phyloP scores from a whole-genome alignment of 441 rosid species.

The Pelargonium fulgidum region DNA sequence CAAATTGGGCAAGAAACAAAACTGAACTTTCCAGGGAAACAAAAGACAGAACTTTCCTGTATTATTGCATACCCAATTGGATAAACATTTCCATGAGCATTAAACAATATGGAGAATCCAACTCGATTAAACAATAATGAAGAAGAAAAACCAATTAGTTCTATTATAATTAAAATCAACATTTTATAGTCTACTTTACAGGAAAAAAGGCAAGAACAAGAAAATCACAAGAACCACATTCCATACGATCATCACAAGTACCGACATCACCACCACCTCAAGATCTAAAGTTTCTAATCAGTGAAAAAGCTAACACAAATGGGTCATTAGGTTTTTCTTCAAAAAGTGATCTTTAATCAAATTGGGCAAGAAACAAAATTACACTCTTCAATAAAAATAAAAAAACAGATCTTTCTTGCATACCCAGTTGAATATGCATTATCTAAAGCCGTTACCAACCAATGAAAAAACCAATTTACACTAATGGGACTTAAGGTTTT shows the following conservation, averaged over 20 bases:
- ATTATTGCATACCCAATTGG: background rate
- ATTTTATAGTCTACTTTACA: too few species aligned
- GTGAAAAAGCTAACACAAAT: background rate
- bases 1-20: slow-evolving; percentile 7
- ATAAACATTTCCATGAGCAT: slow-evolving; percentile 4
- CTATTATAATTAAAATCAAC: too few species aligned
- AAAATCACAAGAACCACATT: too few species aligned
- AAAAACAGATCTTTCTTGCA: background rate
- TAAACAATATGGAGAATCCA: slow-evolving; percentile 51
- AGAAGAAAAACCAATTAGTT: slow-evolving; percentile 15
- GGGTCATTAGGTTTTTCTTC: slow-evolving; percentile 1
- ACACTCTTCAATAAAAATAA: too few species aligned
- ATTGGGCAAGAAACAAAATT: background rate
- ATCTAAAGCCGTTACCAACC: background rate
- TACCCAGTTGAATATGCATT: background rate
- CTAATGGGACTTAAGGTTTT: background rate
- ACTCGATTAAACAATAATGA: slow-evolving; percentile 31
- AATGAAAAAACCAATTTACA: background rate
- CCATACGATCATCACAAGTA: too few species aligned
- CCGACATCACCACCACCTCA: background rate
- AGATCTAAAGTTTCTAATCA: background rate
- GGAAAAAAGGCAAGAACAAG: too few species aligned
- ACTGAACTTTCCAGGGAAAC: slow-evolving; percentile 8
- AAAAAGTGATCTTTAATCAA: slow-evolving; percentile 1
- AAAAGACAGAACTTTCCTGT: background rate